These are phyloP conservation scores for Peronospora tabacina DNA, from an alignment of 352 stramenopile species.

Conservation along the genomic window DNA sequence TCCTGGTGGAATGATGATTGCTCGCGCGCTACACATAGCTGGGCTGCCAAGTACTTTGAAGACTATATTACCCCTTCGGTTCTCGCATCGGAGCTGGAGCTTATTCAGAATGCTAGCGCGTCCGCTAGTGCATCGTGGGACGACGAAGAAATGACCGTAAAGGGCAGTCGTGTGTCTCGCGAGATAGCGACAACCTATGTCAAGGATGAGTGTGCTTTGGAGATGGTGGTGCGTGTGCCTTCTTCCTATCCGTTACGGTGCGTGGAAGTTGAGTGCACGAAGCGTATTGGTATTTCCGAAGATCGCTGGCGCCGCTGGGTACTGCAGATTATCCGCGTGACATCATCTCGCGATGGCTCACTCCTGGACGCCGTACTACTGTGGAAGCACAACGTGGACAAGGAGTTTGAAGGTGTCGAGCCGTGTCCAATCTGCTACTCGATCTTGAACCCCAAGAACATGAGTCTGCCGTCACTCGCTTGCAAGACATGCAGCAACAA, in stretches of 20 bases:
- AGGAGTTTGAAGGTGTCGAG: constrained; percentile 89
- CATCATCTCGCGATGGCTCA: constrained; percentile 82
- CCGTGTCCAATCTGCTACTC: constrained; percentile 90
- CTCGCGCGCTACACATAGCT: constrained; percentile 64
- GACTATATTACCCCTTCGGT: constrained; percentile 80
- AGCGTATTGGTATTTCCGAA: constrained; percentile 86
- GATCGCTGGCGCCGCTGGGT: constrained; percentile 89
- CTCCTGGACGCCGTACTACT: constrained; percentile 87
- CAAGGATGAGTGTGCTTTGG: constrained; percentile 88
- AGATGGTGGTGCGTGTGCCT: constrained; percentile 87
- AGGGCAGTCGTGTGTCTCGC: constrained; percentile 76
- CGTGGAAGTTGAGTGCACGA: constrained; percentile 88
- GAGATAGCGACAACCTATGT: constrained; percentile 89
- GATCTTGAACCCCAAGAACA: constrained; percentile 88
- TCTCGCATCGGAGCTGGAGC: constrained; percentile 57
- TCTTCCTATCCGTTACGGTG: constrained; percentile 83
- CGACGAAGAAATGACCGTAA: constrained; percentile 78
- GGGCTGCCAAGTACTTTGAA: constrained; percentile 85
- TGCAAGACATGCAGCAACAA: constrained; percentile 91
- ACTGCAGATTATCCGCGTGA: constrained; percentile 89
- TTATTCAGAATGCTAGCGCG: constrained; percentile 56
- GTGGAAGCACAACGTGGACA: constrained; percentile 90
- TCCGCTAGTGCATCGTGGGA: constrained; percentile 44
- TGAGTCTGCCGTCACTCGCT: constrained; percentile 77
- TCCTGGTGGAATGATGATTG: constrained; percentile 89